Base-by-base conservation (phyloP, 768 basidiomycete genomes). In the Neoboletus brunneissimus region DNA sequence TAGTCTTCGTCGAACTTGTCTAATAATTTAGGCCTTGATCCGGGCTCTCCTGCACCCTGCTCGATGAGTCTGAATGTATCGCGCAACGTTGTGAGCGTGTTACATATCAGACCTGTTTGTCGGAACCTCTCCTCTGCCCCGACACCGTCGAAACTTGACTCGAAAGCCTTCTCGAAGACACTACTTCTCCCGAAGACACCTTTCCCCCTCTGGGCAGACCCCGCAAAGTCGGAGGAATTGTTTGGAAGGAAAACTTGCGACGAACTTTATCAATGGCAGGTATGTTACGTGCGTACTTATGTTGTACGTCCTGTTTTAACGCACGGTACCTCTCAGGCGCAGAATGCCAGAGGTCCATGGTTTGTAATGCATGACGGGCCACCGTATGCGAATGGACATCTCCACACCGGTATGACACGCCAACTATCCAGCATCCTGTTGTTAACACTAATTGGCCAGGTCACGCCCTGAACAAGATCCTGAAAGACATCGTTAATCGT, bases 331-430 rank as follows among this genome's bases (percentile, higher is more conserved):
- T 49, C 25, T 18, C 65, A 95, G 92, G 81, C 78, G 73, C 75
- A 84, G 58, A 84, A 89, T 64, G 81, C 77, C 13, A 75, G 79
- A 34, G 82, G 89, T 3, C 82, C 85, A 1, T 67, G 85, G 31
- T 98, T 94, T 64, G 87, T 97, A 13, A 77, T 95, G 50, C 94
- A 96, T 61, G 96, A 99, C 70, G 97, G 96, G 0, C 96, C 96
- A 32, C 97, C 97, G 0, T 98, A 98, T 66, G 96, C 96, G 2
- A 99, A 99, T 67, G 97, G 97, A 0, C 83, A 91, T 68, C 75
- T 99, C 41, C 96, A 99, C 68, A 94, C 95, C 79, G 96, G 95
- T 96, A 60, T 57, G 75, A 47, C 29, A 38, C 20, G 27, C 29
- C 44, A 3, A 12, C 34, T 32, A 22, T 29, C 27, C 31, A 16